phyloP scores from a whole-genome alignment of 495 filamentous ascomycete species.

The Aspergillus cristatus region DNA sequence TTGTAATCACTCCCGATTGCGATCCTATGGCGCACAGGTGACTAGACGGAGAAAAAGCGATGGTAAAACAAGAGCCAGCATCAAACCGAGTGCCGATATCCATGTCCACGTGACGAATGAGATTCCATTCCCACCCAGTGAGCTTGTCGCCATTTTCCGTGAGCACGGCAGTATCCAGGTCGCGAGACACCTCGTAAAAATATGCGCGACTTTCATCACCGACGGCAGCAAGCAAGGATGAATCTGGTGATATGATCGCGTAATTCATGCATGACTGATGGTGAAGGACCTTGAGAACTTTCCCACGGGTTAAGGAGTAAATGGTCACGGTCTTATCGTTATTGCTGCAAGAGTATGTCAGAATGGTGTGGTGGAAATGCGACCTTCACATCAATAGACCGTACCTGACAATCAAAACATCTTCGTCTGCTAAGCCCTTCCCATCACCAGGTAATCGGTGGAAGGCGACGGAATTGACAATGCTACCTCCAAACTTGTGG shows the following conservation, averaged over 20 bases:
- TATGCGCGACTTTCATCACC: slow-evolving; percentile 79
- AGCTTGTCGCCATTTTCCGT: slow-evolving; percentile 35
- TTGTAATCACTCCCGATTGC: slow-evolving; percentile 59
- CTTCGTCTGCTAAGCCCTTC: slow-evolving; percentile 43
- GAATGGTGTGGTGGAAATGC: no score
- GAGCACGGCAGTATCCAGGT: slow-evolving; percentile 31
- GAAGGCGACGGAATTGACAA: slow-evolving; percentile 66
- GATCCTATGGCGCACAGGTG: slow-evolving; percentile 61
- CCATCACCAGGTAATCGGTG: slow-evolving; percentile 46
- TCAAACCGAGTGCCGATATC: slow-evolving; percentile 25
- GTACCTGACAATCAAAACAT: slow-evolving; percentile 57
- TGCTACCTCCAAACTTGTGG: slow-evolving; percentile 45
- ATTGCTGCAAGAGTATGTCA: slow-evolving; percentile 43
- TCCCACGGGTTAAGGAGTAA: slow-evolving; percentile 56
- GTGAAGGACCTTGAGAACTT: slow-evolving; percentile 55
- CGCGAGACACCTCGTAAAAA: slow-evolving; percentile 52
- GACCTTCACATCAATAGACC: neutral
- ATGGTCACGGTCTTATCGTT: slow-evolving; percentile 83
- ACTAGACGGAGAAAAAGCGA: slow-evolving; percentile 63
- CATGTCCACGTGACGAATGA: slow-evolving; percentile 27
- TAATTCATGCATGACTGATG: slow-evolving; percentile 84
- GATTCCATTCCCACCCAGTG: slow-evolving; percentile 29
- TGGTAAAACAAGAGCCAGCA: slow-evolving; percentile 53
- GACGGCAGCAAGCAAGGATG: slow-evolving; percentile 67
- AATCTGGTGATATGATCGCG: slow-evolving; percentile 84